Evolutionary conservation across 2,329 filamentous ascomycete species (phyloP).

Genomic region (Diaporthe citrichinensis): DNA sequence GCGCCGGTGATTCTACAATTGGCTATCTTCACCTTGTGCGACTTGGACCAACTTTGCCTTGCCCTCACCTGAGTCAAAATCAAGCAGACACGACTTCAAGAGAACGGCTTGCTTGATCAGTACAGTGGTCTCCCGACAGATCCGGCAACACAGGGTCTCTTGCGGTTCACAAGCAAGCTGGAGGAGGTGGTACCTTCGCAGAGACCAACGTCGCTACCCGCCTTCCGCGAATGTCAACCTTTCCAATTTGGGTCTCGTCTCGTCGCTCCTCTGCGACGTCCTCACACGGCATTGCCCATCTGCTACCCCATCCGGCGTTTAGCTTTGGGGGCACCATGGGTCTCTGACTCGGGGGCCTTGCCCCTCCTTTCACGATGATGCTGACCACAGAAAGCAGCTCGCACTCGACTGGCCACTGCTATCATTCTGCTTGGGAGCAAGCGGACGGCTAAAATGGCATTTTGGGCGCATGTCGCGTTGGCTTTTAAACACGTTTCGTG

Average conservation of each 20-base stretch:
- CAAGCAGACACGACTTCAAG: not conserved
- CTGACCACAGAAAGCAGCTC: not conserved
- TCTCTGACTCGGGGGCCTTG: constrained; percentile 25
- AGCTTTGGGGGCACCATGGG: constrained; percentile 27
- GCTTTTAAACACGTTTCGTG: not conserved
- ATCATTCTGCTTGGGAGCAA: not conserved
- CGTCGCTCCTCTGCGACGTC: constrained; percentile 31
- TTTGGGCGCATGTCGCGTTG: constrained; percentile 35
- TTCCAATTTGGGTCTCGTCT: constrained; percentile 8
- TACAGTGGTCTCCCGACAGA: constrained; percentile 22
- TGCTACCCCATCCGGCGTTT: constrained; percentile 29
- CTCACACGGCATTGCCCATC: constrained; percentile 32
- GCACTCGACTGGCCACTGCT: not conserved
- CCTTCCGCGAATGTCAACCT: constrained; percentile 29
- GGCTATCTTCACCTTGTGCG: constrained; percentile 30
- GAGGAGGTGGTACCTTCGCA: constrained; percentile 13
- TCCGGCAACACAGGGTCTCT: constrained; percentile 23
- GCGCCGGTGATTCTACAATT: constrained; percentile 7
- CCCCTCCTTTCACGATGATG: not conserved
- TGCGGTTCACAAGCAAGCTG: constrained; percentile 11
- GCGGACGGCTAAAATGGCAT: constrained; percentile 1
- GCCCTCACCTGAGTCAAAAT: constrained; percentile 1
- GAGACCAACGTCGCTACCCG: constrained; percentile 29
- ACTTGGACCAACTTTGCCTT: constrained; percentile 1
- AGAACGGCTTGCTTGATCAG: constrained; percentile 20